Evolutionary conservation across 257 asterid species (phyloP).

Genomic region (Solanum infundibuliforme): DNA sequence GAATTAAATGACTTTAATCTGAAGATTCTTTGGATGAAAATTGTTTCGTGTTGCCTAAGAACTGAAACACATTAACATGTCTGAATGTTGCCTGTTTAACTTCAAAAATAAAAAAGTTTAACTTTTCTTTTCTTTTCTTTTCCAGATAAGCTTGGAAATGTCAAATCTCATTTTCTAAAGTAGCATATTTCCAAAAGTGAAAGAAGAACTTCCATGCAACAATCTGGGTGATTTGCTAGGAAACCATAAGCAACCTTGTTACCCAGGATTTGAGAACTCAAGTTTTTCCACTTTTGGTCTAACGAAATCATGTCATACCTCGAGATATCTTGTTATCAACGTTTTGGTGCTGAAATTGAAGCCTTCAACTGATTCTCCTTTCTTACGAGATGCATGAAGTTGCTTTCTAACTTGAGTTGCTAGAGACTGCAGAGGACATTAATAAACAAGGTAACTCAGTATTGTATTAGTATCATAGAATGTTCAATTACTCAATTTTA

Average conservation of each 20-base stretch:
- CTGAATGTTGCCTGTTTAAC: background rate
- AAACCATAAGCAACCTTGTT: background rate
- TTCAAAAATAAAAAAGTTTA: background rate
- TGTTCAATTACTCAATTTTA: background rate
- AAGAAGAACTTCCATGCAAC: background rate
- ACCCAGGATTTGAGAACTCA: background rate
- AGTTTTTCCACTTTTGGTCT: background rate
- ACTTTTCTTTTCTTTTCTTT: background rate
- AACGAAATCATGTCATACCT: constrained; percentile 32
- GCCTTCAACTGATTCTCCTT: constrained; percentile 63
- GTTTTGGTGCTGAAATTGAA: constrained; percentile 82
- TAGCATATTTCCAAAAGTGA: background rate
- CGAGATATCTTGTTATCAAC: constrained; percentile 51
- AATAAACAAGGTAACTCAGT: background rate
- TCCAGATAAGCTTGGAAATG: background rate
- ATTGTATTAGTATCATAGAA: background rate
- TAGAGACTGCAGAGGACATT: constrained; percentile 47
- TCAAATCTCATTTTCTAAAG: background rate
- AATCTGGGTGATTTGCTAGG: background rate
- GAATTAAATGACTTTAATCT: background rate
- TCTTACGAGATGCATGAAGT: constrained; percentile 87
- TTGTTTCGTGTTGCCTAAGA: background rate
- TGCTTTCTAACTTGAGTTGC: constrained; percentile 97
- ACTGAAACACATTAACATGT: background rate
- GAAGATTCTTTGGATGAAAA: background rate